Evolutionary conservation across 1,284 basidiomycete species (phyloP), one percentile per base, ranked within the genome.

Genomic region (Sphagnurus paluster): DNA sequence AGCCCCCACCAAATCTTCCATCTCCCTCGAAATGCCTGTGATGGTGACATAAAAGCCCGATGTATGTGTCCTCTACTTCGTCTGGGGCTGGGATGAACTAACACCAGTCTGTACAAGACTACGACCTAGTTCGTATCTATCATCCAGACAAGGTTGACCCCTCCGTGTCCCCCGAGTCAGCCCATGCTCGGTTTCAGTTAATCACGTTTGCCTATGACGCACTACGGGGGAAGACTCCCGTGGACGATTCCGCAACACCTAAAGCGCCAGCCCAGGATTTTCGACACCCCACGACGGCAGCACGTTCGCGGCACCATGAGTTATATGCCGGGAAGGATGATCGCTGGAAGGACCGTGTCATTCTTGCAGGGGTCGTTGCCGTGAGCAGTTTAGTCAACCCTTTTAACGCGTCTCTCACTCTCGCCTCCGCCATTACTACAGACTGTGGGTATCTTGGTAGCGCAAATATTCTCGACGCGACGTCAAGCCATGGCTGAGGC

Each of bases 1-100:
- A 79, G 74, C 1, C 79, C 82, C 4, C 75, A 81, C 58, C 77
- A 84, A 59, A 80, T 85, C 29, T 84, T 85, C 57, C 82, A 84
- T 58, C 69, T 85, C 26, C 77, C 79, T 1, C 59, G 57, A 25
- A 72, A 64, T 54, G 80, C 81, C 8, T 71, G 78, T 0, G 69
- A 74, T 47, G 59, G 62, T 10, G 77, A 82, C 49, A 75, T 84
- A 51, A 85, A 85, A 59, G 68, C 72, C 14, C 69, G 82, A 52
- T 85, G 82, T 83, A 54, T 44, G 75, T 69, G 21, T 46, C 43
- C 35, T 25, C 42, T 30, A 3, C 23, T 39, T 13, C 28, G 14
- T 21, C 16, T 13, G 8, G 16, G 40, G n/a, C 25, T 16, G 5
- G 2, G 10, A 35, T 26, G 7, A 30, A 13, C 23, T 30, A 13